Percentiles rank a stretch among this genome's conserved stretches.
These are phyloP conservation scores for Kockiozyma suomiensis DNA, from an alignment of 805 yeast species.

Conservation along the genomic window DNA sequence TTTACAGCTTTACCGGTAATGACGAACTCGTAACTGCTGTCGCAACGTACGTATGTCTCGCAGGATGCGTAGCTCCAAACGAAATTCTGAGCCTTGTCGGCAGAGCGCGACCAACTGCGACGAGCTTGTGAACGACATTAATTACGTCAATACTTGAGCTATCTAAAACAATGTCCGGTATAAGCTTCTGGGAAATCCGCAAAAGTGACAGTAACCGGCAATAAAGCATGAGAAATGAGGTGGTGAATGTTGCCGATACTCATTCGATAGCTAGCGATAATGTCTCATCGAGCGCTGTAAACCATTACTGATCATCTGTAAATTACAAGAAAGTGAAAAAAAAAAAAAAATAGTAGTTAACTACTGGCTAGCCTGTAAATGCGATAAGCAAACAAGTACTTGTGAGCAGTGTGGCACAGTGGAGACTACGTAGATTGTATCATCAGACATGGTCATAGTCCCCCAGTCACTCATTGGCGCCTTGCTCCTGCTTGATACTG, in stretches of 20 bases:
- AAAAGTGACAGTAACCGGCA: too few relatives aligned
- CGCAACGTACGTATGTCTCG: conserved; percentile 33
- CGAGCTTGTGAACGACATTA: conserved; percentile 39
- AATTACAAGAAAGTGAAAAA: too few relatives aligned
- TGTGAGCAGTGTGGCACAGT: too few relatives aligned
- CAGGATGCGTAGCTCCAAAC: conserved; percentile 36
- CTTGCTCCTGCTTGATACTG: too few relatives aligned
- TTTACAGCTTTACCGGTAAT: conserved; percentile 45
- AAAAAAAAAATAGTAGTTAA: too few relatives aligned
- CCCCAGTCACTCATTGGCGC: too few relatives aligned
- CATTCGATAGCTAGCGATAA: conserved; percentile 26
- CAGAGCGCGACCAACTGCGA: conserved; percentile 40
- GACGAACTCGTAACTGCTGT: conserved; percentile 48
- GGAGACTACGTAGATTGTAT: too few relatives aligned
- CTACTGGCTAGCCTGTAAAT: too few relatives aligned
- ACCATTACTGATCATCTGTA: conserved; percentile 18
- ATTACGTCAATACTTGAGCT: conserved; percentile 34
- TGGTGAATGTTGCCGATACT: too few relatives aligned
- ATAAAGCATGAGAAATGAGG: too few relatives aligned
- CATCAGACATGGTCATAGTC: too few relatives aligned
- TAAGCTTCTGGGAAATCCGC: conserved; percentile 30
- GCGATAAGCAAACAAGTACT: too few relatives aligned
- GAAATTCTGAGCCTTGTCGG: conserved; percentile 37
- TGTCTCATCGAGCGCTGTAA: conserved; percentile 28
- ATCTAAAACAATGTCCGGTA: conserved; percentile 23